Evolutionary conservation across 345 rosid genomes (phyloP).

Genomic region (Combretum micranthum): DNA sequence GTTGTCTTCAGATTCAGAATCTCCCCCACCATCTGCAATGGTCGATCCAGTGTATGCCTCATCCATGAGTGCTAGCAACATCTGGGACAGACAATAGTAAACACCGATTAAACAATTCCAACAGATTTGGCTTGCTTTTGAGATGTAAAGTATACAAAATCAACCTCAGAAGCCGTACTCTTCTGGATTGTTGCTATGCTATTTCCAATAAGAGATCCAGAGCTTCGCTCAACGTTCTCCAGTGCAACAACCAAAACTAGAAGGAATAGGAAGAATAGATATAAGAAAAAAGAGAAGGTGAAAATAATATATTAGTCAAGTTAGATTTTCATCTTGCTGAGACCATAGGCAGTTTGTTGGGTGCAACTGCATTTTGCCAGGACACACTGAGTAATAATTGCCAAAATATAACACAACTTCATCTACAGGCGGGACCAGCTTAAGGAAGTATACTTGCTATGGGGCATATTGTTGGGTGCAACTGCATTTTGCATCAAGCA

Average conservation of each 20-base stretch:
- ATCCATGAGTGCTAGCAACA: conserved; percentile 98
- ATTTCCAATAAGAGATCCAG: conserved; percentile 83
- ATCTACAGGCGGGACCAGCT: too few species aligned
- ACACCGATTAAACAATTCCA: neutral
- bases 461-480: too few species aligned
- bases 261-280: conserved; percentile 9
- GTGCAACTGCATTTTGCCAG: too few species aligned
- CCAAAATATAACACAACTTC: too few species aligned
- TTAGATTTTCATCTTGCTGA: too few species aligned
- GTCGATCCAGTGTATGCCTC: conserved; percentile 99
- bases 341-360: too few species aligned
- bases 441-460: too few species aligned
- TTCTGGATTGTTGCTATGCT: conserved; percentile 90
- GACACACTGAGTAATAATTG: too few species aligned
- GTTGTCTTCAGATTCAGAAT: conserved; percentile 90
- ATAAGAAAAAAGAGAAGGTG: conserved; percentile 2
- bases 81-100: conserved; percentile 38
- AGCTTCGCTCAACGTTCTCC: conserved; percentile 83
- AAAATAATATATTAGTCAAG: too few species aligned
- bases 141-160: conserved; percentile 8
- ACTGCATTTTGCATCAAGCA: too few species aligned
- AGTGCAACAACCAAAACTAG: conserved; percentile 83
- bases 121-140: neutral
- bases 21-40: conserved; percentile 81
- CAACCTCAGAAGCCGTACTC: conserved; percentile 93